Base-by-base conservation (phyloP, 345 rosid species). In the Pistacia atlantica region DNA sequence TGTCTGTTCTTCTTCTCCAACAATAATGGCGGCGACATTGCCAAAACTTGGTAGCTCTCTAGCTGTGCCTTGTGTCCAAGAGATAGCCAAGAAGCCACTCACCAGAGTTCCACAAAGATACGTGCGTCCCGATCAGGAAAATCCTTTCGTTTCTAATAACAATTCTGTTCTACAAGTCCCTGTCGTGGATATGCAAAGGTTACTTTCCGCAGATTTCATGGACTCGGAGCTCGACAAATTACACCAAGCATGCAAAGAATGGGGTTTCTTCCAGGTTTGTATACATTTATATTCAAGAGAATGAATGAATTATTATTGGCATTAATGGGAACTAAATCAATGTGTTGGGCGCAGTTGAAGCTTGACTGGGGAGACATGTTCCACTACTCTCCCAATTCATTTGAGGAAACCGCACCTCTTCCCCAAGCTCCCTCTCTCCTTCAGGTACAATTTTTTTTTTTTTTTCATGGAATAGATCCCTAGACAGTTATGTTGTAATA, bases 261-360 rank as follows among this genome's bases (percentile, higher is more conserved):
- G 80, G 83, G 83, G 83, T 38, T 77, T 80, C 71, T 77, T 77
- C 70, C 83, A 80, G 80, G 83, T 74, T 52, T 52, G 68, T 62
- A 4, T 52, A 11, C 17, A 6, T 38, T 38, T 38, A 38, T 38
- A 38, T 38, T 38, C 42, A 0, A 38, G 42, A 38, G 7, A 38
- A 38, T 38, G 42, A 38, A 6, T 38, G 5, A 38, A 4, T 38
- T 38, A 38, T 38, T 38, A 38, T 38, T 38, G 42, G 42, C 7
- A 6, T 38, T 4, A 38, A 4, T 38, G 4, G 42, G 7, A 38
- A 38, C 42, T 38, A 2, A 6, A 38, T 38, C 42, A 38, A 38
- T 38, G 8, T 6, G 42, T 38, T 38, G 42, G 42, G 42, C 7
- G 42, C 42, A 84, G 86, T 33, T 83, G 69, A 69, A 69, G 31